Percentiles rank a stretch among this genome's conserved stretches.
Evolutionary conservation across 164 flowering plant species (phyloP).

Genomic region (Saururus chinensis): DNA sequence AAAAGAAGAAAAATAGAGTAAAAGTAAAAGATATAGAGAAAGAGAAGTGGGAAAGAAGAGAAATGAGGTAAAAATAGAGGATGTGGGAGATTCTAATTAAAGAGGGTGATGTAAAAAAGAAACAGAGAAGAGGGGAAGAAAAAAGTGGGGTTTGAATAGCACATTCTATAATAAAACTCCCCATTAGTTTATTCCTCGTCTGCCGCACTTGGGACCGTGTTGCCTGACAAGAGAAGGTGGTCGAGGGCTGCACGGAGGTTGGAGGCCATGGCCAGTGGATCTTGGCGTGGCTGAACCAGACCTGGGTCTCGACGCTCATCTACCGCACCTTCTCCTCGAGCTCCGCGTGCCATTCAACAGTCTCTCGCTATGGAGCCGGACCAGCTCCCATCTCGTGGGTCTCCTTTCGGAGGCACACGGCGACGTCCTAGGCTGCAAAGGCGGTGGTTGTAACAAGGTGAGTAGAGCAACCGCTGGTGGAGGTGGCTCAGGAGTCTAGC

Average conservation of each 20-base stretch:
- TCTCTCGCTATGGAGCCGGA: too few relatives aligned
- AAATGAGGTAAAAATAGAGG: too few relatives aligned
- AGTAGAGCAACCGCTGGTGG: conserved; percentile 19
- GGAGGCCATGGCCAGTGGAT: conserved; percentile 20
- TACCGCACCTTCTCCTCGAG: conserved; percentile 26
- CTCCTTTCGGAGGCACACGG: conserved; percentile 9
- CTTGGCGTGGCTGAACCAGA: conserved; percentile 23
- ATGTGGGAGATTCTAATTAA: too few relatives aligned
- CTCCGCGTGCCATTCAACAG: conserved; percentile 17
- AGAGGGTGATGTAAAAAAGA: too few relatives aligned
- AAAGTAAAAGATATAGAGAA: too few relatives aligned
- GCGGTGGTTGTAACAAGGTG: too few relatives aligned
- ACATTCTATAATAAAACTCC: too few relatives aligned
- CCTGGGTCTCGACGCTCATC: conserved; percentile 21
- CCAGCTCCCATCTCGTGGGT: conserved; percentile 16
- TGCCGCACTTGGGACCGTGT: conserved; percentile 1
- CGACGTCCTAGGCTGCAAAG: conserved; percentile 11
- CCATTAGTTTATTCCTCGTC: too few relatives aligned
- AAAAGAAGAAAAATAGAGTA: too few relatives aligned
- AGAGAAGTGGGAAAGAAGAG: too few relatives aligned
- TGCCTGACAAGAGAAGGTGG: conserved; percentile 15
- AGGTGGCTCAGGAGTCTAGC: conserved; percentile 8
- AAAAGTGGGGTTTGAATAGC: too few relatives aligned
- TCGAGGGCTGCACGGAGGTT: conserved; percentile 17
- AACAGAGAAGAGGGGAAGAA: too few relatives aligned